A percentile compares a stretch with the other conserved stretches of the same genome.
Evolutionary conservation across 2,329 filamentous ascomycete species (phyloP).

Genomic region (Dothistroma septosporum): DNA sequence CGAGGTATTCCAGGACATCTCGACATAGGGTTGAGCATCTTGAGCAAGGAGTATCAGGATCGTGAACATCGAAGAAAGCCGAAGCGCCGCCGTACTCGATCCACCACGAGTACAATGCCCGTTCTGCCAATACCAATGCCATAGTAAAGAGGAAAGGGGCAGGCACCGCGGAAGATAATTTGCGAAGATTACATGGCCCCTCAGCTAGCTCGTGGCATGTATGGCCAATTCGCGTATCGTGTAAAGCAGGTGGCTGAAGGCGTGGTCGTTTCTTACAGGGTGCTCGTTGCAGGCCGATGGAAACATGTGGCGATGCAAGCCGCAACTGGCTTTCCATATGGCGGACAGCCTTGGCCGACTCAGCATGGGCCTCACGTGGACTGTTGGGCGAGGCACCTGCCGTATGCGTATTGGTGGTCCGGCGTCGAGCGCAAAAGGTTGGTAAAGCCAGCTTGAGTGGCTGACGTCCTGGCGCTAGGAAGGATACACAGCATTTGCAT

Average conservation of each 20-base stretch:
- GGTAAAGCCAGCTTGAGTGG: neutral
- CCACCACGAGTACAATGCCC: too few species aligned
- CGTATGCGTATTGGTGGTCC: neutral
- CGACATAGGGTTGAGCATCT: neutral
- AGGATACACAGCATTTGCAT: neutral
- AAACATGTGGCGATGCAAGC: neutral
- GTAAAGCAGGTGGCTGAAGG: neutral
- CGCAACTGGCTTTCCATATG: neutral
- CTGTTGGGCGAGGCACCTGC: neutral
- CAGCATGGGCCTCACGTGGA: neutral
- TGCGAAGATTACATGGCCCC: neutral
- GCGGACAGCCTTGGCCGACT: neutral
- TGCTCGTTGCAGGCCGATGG: neutral
- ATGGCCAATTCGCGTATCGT: neutral
- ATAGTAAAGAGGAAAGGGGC: neutral
- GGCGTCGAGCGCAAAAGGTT: neutral
- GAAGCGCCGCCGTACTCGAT: neutral
- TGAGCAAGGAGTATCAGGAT: neutral
- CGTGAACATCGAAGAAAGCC: too few species aligned
- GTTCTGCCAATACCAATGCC: neutral
- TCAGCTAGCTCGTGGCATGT: neutral
- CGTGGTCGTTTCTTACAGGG: neutral
- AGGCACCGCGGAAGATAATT: neutral
- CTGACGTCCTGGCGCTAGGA: neutral
- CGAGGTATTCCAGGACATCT: conserved; percentile 3